These are phyloP conservation scores for Arachis hypogaea DNA, from an alignment of 306 rosid genomes.

Conservation along the genomic window DNA sequence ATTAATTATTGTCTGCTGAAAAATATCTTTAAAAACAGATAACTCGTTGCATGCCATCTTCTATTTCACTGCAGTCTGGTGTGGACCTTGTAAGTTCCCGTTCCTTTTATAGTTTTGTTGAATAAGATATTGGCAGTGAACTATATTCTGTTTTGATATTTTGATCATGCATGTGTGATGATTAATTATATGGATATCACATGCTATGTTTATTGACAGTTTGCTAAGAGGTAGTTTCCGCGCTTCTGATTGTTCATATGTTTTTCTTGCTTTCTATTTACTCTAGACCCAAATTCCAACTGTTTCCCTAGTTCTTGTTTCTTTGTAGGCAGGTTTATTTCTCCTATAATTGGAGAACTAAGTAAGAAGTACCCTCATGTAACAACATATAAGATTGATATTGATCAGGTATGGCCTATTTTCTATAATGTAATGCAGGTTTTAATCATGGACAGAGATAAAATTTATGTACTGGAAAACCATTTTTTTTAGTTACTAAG, in stretches of 20 bases:
- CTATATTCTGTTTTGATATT: background rate
- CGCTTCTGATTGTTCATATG: background rate
- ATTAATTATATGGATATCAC: background rate
- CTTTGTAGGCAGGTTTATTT: constrained; percentile 71
- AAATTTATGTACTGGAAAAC: constrained; percentile 7
- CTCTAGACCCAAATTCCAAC: constrained; percentile 17
- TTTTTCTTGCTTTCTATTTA: constrained; percentile 2
- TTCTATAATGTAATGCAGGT: background rate
- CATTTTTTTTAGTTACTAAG: constrained; percentile 5
- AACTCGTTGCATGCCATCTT: constrained; percentile 68
- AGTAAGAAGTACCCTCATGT: constrained; percentile 71
- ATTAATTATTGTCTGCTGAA: constrained; percentile 24
- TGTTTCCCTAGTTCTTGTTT: constrained; percentile 28
- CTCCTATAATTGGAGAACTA: constrained; percentile 68
- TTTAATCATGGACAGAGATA: constrained; percentile 8
- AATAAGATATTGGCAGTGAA: background rate
- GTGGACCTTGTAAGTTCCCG: constrained; percentile 86
- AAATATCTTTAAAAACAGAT: constrained; percentile 45
- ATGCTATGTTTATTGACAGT: background rate
- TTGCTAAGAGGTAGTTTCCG: background rate
- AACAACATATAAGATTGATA: constrained; percentile 80
- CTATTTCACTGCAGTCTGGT: constrained; percentile 92
- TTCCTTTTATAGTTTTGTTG: background rate
- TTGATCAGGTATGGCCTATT: constrained; percentile 65
- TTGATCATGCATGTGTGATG: background rate